Evolutionary conservation across 208 protist genomes (phyloP), one percentile per base, ranked within the genome.

Genomic region (Leishmania tropica): DNA sequence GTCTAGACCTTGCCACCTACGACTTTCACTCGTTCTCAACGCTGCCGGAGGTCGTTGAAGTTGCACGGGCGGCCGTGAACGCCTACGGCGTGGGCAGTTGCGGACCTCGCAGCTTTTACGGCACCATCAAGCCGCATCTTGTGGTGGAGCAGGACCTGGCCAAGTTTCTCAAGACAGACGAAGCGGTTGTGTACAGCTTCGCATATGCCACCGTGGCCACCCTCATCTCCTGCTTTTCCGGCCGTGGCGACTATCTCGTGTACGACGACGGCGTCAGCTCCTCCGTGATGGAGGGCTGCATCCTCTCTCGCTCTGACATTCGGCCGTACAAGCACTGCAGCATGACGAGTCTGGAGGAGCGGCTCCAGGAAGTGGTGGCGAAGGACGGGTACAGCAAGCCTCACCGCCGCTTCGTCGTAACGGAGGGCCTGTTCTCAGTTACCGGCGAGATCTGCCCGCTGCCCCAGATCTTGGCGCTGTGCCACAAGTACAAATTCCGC

Each of bases 101-200:
- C 89, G 99, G 99, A 19, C 99, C 99, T 24, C 92, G 98, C 75
- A 97, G 97, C 75, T 99, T 99, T 87, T 99, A 99, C 87, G 98
- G 98, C 71, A 99, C 98, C 6, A 95, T 99, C 70, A 98, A 99
- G 81, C 95, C 97, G 11, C 99, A 99, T 89, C 80, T 99, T 8
- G 88, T 98, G 17, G 84, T 98, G 3, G 98, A 99, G 89, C 83
- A 92, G 70, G 87, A 93, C 75, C 70, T 99, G 45, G 94, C 97
- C 11, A 82, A 93, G 42, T 99, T 99, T 79, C 81, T 98, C 65
- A 75, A 85, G 64, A 97, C 94, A 19, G 93, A 98, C 24, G 92
- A 92, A 47, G 83, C 96, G 37, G 96, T 99, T 76, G 83, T 99
- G 24, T 99, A 99, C 90, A 99, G 98, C 71, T 99, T 98, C 54